Evolutionary conservation across 371 early-diverging fungal genomes (phyloP), one percentile per base, ranked within the genome.

Genomic region (Neoconidiobolus thromboides): DNA sequence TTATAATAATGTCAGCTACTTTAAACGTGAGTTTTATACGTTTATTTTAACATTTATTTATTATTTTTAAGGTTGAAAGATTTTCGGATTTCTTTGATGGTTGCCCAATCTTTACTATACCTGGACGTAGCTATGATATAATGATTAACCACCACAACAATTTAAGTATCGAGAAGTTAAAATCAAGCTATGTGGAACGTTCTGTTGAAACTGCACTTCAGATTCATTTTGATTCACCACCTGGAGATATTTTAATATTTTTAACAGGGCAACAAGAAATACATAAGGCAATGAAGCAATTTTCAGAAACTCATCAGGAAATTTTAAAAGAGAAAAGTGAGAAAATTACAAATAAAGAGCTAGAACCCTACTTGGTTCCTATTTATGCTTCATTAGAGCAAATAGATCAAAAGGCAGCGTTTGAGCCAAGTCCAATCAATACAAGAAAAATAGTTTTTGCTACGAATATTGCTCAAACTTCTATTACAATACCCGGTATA

Each of bases 381-480:
- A 80, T 97, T 14, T 94, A 96, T 65, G 86, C 96, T 26, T 86
- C 83, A 62, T 73, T 97, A 60, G 96, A 92, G 42, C 78, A 88
- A 0, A 82, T 85, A 52, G 80, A 89, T 59, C 96, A 93, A 73
- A 78, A 79, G 61, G 84, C 89, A 50, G 93, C 96, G 40, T 96
- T 97, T 76, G 91, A 90, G 57, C 82, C 82, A 2, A 79, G 95
- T 0, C 87, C 85, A 14, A 73, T 74, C 9, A 80, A 81, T 0
- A 79, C 79, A 0, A 76, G 97, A 42, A 98, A 98, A 63, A 82
- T 99, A 42, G 94, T 99, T 9, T 79, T 99, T 66, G 89, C 98
- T 1, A 99, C 99, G 43, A 99, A 99, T 69, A 98, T 99, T 68
- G 98, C 99, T 43, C 99, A 99, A 44, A 51, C 91, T 0, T 88